These are phyloP conservation scores for Ganoderma lingzhi DNA, from an alignment of 1,284 basidiomycete genomes.

Conservation along the genomic window DNA sequence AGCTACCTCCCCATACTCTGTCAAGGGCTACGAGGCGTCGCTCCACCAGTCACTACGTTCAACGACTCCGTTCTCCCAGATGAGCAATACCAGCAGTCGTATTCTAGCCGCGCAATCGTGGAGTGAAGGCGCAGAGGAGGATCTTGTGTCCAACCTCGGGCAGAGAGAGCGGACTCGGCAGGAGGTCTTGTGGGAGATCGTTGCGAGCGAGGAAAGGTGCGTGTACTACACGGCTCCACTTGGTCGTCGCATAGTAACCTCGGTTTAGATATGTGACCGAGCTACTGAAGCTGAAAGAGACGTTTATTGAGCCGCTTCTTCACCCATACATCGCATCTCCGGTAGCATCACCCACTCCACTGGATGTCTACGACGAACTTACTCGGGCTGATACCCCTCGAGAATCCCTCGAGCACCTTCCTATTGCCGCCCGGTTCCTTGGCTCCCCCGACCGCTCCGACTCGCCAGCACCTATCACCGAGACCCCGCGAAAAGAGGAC, in stretches of 20 bases:
- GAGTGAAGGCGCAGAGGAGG: slow-evolving; percentile 96
- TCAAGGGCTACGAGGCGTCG: slow-evolving; percentile 53
- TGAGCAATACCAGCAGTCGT: slow-evolving; percentile 70
- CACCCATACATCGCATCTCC: slow-evolving; percentile 74
- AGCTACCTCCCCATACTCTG: slow-evolving; percentile 65
- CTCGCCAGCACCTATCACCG: slow-evolving; percentile 44
- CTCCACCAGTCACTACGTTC: slow-evolving; percentile 75
- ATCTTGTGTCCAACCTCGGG: slow-evolving; percentile 93
- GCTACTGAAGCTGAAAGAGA: slow-evolving; percentile 90
- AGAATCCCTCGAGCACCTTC: slow-evolving; percentile 81
- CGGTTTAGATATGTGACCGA: slow-evolving; percentile 88
- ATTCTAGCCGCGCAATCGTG: slow-evolving; percentile 88
- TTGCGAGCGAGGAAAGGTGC: slow-evolving; percentile 94
- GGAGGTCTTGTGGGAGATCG: slow-evolving; percentile 98
- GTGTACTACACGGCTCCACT: slow-evolving; percentile 38
- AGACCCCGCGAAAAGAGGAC: slow-evolving; percentile 51
- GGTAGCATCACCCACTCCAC: slow-evolving; percentile 61
- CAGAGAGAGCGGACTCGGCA: slow-evolving; percentile 94
- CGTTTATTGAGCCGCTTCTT: slow-evolving; percentile 90
- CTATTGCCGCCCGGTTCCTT: slow-evolving; percentile 93
- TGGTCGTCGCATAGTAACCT: slow-evolving; percentile 26
- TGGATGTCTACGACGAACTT: slow-evolving; percentile 66
- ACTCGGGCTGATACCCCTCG: slow-evolving; percentile 63
- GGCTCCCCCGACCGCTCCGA: slow-evolving; percentile 66
- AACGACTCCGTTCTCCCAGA: slow-evolving; percentile 79